Conservation (phyloP, 331 rosid genomes). For the Pyrus hybrid region DNA sequence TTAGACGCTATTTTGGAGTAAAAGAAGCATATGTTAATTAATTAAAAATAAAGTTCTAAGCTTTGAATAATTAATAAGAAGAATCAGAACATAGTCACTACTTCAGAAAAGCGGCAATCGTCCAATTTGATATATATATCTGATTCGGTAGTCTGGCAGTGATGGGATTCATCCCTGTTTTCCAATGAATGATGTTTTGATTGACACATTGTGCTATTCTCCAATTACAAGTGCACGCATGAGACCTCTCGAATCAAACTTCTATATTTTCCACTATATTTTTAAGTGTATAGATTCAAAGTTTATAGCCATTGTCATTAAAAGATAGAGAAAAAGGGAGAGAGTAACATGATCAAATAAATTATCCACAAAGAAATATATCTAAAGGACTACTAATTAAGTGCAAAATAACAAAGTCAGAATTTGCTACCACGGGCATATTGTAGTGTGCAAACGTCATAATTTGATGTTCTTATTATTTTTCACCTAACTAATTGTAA, state of each 20-base stretch:
- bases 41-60: not conserved
- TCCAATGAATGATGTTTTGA: not conserved
- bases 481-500: not conserved
- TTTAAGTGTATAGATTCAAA: too few relatives aligned
- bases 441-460: not conserved
- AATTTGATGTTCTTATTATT: not conserved
- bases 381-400: not conserved
- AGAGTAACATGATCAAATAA: not conserved
- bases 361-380: not conserved
- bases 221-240: not conserved
- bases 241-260: not conserved
- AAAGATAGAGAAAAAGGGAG: not conserved
- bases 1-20: not conserved
- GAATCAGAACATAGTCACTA: not conserved
- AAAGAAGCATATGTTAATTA: not conserved
- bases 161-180: not conserved
- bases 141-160: not conserved
- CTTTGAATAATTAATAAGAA: not conserved
- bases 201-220: slow-evolving; percentile 2
- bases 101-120: not conserved
- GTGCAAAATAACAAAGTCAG: not conserved
- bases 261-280: too few relatives aligned
- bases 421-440: not conserved
- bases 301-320: too few relatives aligned
- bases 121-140: not conserved